Conservation (phyloP, 176 grass and related monocot genomes). For the Oryza longistaminata region DNA sequence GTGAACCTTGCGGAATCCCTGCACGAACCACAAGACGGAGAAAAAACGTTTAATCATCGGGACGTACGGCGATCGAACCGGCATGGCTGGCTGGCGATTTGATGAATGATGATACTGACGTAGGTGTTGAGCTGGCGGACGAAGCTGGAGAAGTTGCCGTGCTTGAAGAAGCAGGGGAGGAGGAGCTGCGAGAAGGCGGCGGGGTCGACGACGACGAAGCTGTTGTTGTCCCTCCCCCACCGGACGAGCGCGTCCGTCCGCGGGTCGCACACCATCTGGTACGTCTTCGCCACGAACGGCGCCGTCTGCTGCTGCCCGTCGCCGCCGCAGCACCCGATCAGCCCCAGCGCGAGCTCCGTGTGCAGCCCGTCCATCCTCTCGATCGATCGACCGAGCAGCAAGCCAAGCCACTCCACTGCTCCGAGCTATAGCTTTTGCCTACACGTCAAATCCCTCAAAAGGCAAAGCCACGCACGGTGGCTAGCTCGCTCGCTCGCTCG, state of each 20-base stretch:
- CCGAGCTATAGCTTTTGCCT: not conserved
- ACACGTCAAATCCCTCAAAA: constrained; percentile 48
- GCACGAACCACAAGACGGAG: not conserved
- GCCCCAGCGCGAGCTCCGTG: constrained; percentile 51
- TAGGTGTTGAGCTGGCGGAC: constrained; percentile 83
- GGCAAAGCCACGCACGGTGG: not conserved
- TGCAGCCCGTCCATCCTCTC: constrained; percentile 46
- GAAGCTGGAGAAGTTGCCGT: constrained; percentile 98
- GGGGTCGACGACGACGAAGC: constrained; percentile 66
- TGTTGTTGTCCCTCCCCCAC: constrained; percentile 62
- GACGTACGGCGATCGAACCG: not conserved
- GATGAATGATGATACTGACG: constrained; percentile 35
- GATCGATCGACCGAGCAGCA: not conserved
- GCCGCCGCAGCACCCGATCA: constrained; percentile 31
- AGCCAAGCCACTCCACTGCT: not conserved
- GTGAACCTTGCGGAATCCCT: constrained; percentile 84
- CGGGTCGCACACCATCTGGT: constrained; percentile 79
- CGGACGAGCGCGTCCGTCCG: constrained; percentile 54
- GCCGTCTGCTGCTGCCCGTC: constrained; percentile 36
- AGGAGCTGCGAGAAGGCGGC: constrained; percentile 64
- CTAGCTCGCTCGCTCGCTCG: not conserved
- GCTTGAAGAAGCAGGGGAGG: constrained; percentile 85
- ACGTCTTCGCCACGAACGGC: constrained; percentile 75
- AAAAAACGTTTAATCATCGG: not conserved
- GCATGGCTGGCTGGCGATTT: not conserved